Evolutionary conservation across 1,284 basidiomycete genomes (phyloP).

Genomic region (Clitocybe nebularis): DNA sequence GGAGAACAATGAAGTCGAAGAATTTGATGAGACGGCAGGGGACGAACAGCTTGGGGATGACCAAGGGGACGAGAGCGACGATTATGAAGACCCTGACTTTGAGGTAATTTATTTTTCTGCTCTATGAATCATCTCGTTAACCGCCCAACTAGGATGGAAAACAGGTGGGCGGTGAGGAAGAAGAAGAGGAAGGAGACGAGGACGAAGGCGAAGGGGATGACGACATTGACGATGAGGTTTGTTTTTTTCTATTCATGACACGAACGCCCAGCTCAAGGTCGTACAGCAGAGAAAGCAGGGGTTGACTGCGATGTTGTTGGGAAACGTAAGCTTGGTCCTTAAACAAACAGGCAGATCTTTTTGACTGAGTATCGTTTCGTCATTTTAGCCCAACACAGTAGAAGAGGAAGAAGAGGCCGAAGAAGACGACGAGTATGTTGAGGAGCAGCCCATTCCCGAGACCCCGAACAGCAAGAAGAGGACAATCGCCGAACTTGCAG

Average conservation of each 20-base stretch:
- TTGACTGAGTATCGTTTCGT: conserved; percentile 1
- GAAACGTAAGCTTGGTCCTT: conserved; percentile 25
- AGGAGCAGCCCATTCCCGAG: conserved; percentile 17
- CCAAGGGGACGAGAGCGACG: conserved; percentile 20
- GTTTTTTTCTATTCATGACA: conserved; percentile 8
- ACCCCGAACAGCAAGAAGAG: conserved; percentile 32
- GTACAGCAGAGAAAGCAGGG: conserved; percentile 17
- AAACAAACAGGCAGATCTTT: not conserved
- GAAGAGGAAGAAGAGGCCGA: conserved; percentile 31
- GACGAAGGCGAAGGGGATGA: conserved; percentile 17
- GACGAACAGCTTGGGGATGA: too few relatives aligned
- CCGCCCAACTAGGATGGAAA: conserved; percentile 15
- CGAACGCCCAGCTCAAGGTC: conserved; percentile 4
- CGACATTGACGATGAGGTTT: conserved; percentile 20
- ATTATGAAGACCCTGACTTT: conserved; percentile 18
- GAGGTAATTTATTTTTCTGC: conserved; percentile 1
- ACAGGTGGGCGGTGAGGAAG: conserved; percentile 7
- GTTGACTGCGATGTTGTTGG: conserved; percentile 32
- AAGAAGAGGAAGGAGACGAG: conserved; percentile 14
- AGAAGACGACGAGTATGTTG: conserved; percentile 25
- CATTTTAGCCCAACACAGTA: conserved; percentile 17
- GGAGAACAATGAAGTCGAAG: conserved; percentile 8
- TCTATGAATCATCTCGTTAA: conserved; percentile 1
- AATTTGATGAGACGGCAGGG: conserved; percentile 4
- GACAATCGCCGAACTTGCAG: conserved; percentile 33